phyloP scores from a whole-genome alignment of 2,329 filamentous ascomycete genomes.

The Hymenoscyphus fructigenus region DNA sequence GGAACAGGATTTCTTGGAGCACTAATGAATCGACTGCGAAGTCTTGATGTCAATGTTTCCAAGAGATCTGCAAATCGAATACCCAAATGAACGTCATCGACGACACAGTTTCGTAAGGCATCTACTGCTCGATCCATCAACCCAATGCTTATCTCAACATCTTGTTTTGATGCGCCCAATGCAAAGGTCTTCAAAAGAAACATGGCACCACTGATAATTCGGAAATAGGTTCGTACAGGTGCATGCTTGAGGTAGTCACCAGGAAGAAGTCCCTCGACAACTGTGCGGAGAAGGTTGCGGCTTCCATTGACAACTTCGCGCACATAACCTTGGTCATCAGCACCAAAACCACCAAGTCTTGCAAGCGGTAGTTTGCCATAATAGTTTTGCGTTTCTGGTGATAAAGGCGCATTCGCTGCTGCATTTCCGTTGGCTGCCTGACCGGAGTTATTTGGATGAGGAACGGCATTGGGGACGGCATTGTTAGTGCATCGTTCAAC shows the following conservation, averaged over 20 bases:
- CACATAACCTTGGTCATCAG: slow-evolving; percentile 70
- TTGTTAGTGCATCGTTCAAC: slow-evolving; percentile 88
- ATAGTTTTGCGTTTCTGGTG: slow-evolving; percentile 64
- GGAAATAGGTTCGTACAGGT: slow-evolving; percentile 80
- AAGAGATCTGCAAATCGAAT: slow-evolving; percentile 80
- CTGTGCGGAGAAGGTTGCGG: slow-evolving; percentile 72
- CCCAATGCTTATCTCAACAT: slow-evolving; percentile 72
- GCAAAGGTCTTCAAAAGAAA: slow-evolving; percentile 84
- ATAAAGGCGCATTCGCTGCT: slow-evolving; percentile 45
- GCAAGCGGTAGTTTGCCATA: slow-evolving; percentile 64
- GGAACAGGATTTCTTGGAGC: slow-evolving; percentile 49
- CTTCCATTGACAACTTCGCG: slow-evolving; percentile 76
- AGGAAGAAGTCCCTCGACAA: slow-evolving; percentile 73
- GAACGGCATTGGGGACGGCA: slow-evolving; percentile 60
- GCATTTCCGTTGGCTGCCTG: slow-evolving; percentile 40
- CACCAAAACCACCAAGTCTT: slow-evolving; percentile 61
- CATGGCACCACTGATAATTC: slow-evolving; percentile 82
- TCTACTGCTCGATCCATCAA: slow-evolving; percentile 74
- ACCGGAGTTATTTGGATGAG: slow-evolving; percentile 35
- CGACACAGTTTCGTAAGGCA: slow-evolving; percentile 73
- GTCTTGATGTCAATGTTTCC: slow-evolving; percentile 72
- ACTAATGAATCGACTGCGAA: slow-evolving; percentile 73
- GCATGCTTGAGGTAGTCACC: slow-evolving; percentile 78
- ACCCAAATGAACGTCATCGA: slow-evolving; percentile 83
- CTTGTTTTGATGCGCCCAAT: slow-evolving; percentile 73